phyloP scores from a whole-genome alignment of 2,329 filamentous ascomycete species.

The Periconia sp. region DNA sequence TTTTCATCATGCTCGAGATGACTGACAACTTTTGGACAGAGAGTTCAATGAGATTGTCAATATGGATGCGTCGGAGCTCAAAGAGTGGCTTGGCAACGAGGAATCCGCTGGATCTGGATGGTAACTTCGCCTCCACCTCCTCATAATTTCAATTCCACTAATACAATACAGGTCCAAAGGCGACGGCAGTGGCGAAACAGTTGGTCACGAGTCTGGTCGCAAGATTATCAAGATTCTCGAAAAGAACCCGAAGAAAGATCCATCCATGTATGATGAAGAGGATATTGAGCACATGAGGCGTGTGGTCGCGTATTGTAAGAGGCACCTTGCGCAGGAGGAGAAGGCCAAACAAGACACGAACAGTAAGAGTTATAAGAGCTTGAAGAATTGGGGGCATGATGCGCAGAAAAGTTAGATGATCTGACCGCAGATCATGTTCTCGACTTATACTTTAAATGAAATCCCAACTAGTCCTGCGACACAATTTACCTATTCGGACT shows the following conservation, averaged over 20 bases:
- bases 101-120: constrained; percentile 66
- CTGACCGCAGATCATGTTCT: too few species aligned
- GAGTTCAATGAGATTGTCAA: constrained; percentile 73
- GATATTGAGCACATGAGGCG: constrained; percentile 67
- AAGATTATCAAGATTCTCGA: constrained; percentile 69
- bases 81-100: constrained; percentile 66
- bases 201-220: constrained; percentile 67
- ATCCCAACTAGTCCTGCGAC: too few species aligned
- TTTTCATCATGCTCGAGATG: not conserved
- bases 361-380: constrained; percentile 59
- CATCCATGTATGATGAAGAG: constrained; percentile 62
- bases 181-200: constrained; percentile 61
- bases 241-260: constrained; percentile 65
- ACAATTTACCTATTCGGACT: too few species aligned
- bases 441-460: too few species aligned
- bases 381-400: constrained; percentile 46
- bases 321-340: constrained; percentile 69
- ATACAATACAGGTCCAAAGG: constrained; percentile 50
- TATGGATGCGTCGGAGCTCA: constrained; percentile 66
- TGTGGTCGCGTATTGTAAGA: constrained; percentile 70
- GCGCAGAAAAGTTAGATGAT: too few species aligned
- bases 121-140: constrained; percentile 33
- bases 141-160: not conserved
- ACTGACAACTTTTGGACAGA: constrained; percentile 36
- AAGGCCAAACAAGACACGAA: constrained; percentile 61